A percentile compares a stretch with the other conserved stretches of the same genome.
These are phyloP conservation scores for Gaeumannomyces sp. DNA, from an alignment of 2,329 filamentous ascomycete species.

Conservation along the genomic window DNA sequence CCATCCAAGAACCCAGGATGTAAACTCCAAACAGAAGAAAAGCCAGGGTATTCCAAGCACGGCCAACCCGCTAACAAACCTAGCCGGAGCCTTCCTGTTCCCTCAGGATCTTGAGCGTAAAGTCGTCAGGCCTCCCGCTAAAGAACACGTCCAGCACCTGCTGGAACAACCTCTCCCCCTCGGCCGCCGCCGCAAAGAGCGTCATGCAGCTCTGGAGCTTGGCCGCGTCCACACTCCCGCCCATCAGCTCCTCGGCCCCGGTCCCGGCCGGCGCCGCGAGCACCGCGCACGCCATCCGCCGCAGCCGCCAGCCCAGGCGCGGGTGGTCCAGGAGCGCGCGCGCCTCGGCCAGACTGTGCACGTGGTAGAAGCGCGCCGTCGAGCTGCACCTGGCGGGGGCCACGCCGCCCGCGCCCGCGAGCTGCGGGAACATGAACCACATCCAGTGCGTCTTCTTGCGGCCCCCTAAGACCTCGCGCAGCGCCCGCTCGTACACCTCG, in stretches of 20 bases:
- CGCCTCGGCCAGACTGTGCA: constrained; percentile 8
- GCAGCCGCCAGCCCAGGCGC: constrained; percentile 7
- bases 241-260: constrained; percentile 3
- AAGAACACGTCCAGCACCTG: neutral
- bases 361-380: constrained; percentile 2
- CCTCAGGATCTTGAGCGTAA: too few relatives aligned
- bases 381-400: too few relatives aligned
- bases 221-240: neutral
- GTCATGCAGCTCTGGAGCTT: constrained; percentile 12
- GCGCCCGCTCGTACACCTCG: neutral
- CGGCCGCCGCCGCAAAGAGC: constrained; percentile 7
- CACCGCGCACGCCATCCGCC: neutral
- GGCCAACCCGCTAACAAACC: too few relatives aligned
- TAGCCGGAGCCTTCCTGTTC: too few relatives aligned
- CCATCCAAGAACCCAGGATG: too few relatives aligned
- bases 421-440: constrained; percentile 12
- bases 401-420: neutral
- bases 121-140: neutral
- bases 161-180: neutral
- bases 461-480: constrained; percentile 1
- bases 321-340: constrained; percentile 8
- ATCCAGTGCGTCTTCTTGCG: constrained; percentile 11
- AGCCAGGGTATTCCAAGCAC: too few relatives aligned
- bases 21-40: too few relatives aligned
- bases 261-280: neutral